phyloP scores from a whole-genome alignment of 2,329 filamentous ascomycete species.

The Phoma sp. region DNA sequence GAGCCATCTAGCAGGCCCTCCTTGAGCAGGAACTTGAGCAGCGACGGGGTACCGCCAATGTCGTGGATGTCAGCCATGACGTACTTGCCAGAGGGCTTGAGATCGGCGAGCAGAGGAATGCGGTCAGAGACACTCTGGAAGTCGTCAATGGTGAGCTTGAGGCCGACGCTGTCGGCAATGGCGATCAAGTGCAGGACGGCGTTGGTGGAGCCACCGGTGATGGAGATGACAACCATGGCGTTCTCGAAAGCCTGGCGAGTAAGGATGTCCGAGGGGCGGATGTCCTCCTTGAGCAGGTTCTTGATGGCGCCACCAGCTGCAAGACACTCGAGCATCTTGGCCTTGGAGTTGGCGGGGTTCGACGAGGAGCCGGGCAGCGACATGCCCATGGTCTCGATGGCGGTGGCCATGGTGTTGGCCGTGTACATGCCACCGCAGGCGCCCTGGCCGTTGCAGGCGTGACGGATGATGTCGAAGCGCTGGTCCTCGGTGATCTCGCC shows the following conservation, averaged over 20 bases:
- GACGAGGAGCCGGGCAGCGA: slow-evolving; percentile 58
- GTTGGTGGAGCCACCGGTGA: slow-evolving; percentile 58
- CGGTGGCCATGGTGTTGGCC: slow-evolving; percentile 60
- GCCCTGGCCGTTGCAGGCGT: slow-evolving; percentile 84
- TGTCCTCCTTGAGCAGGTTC: slow-evolving; percentile 58
- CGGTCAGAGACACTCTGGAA: slow-evolving; percentile 59
- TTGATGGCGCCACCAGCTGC: slow-evolving; percentile 58
- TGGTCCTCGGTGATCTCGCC: slow-evolving; percentile 90
- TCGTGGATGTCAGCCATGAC: slow-evolving; percentile 66
- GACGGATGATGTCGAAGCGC: slow-evolving; percentile 90
- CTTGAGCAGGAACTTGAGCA: slow-evolving; percentile 57
- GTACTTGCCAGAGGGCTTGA: slow-evolving; percentile 60
- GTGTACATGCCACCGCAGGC: slow-evolving; percentile 82
- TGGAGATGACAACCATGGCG: slow-evolving; percentile 59
- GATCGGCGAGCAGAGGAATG: slow-evolving; percentile 58
- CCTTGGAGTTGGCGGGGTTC: slow-evolving; percentile 58
- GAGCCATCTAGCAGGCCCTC: slow-evolving; percentile 57
- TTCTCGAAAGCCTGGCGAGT: slow-evolving; percentile 58
- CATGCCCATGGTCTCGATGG: slow-evolving; percentile 59
- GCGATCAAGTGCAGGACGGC: slow-evolving; percentile 59
- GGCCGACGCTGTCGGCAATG: slow-evolving; percentile 57
- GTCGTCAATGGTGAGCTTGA: slow-evolving; percentile 59
- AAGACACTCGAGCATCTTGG: slow-evolving; percentile 57
- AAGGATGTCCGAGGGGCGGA: slow-evolving; percentile 57
- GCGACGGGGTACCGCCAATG: slow-evolving; percentile 57